Evolutionary conservation across 495 filamentous ascomycete genomes (phyloP), one percentile per base, ranked within the genome.

Genomic region (Penicillium simplicissimum): DNA sequence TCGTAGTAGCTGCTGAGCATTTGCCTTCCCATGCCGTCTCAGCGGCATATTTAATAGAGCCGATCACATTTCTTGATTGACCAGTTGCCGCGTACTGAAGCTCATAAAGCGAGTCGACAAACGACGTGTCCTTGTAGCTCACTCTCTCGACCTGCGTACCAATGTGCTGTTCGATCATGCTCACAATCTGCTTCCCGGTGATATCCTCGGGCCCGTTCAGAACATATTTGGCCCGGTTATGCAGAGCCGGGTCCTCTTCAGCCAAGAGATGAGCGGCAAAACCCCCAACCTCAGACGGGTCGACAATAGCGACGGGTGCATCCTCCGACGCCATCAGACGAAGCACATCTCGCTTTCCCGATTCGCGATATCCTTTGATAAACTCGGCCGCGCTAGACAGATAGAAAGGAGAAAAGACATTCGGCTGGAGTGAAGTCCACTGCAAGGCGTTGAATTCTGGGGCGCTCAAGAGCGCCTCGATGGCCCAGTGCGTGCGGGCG

Each of bases 371-470:
- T 17, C 76, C 13, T 60, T 74, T 74, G 57, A 70, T 66, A 0
- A 70, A 66, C 21, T 68, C 71, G 21, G 51, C 76, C 0, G 75
- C 72, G 14, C 62, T 13, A 8, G 36, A 33, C 1, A 81, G 55
- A 19, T 34, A 58, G 10, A 73, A 17, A 8, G 19, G 36, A 28
- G 69, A 38, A 58, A 81, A 81, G 52, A 72, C 8, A 45, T 80
- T 80, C 0, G 79, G 72, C 59, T 79, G 79, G 17, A 82, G 74
- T 0, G 79, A 81, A 0, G 79, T 79, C 79, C 78, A 82, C 52
- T 79, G 71, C 51, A 82, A 34, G 33, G 31, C 37, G 14, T 25
- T 52, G 62, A 80, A 79, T 52, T 79, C 73, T 0, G 74, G 72
- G 15, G 78, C 68, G 52, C 52, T 47, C 2, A 82, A 67, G 3